These are phyloP conservation scores for Calonectria pteridis DNA, from an alignment of 2,329 filamentous ascomycete genomes.

Conservation along the genomic window DNA sequence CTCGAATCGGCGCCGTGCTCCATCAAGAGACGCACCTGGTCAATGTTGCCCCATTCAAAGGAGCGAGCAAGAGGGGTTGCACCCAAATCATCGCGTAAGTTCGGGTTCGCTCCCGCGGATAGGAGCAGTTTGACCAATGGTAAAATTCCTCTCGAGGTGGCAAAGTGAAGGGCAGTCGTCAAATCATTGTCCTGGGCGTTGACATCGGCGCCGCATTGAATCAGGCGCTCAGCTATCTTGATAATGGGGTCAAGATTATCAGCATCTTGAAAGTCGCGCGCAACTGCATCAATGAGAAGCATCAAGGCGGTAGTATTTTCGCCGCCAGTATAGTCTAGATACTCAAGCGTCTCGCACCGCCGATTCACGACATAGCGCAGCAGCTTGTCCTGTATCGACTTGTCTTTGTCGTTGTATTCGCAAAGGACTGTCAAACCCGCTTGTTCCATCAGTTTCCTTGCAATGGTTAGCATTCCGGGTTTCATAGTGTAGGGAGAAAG, in stretches of 20 bases:
- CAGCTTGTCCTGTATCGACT: conserved; percentile 12
- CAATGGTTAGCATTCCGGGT: conserved; percentile 15
- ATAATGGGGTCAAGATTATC: background rate
- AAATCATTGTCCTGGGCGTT: conserved; percentile 28
- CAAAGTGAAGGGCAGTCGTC: conserved; percentile 32
- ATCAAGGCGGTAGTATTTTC: conserved; percentile 29
- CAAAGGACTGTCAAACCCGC: conserved; percentile 13
- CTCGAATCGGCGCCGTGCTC: conserved; percentile 27
- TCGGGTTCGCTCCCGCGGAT: conserved; percentile 34
- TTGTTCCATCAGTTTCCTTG: conserved; percentile 34
- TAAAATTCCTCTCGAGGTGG: background rate
- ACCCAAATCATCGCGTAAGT: conserved; percentile 24
- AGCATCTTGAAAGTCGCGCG: background rate
- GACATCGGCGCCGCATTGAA: conserved; percentile 31
- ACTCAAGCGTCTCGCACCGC: conserved; percentile 4
- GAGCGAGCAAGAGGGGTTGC: conserved; percentile 25
- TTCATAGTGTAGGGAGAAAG: background rate
- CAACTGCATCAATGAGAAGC: conserved; percentile 15
- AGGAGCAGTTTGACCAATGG: conserved; percentile 26
- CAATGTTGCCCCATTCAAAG: background rate
- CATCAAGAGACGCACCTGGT: conserved; percentile 22
- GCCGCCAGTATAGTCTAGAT: background rate
- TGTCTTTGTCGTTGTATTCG: background rate
- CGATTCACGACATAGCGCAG: conserved; percentile 33
- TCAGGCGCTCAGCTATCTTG: conserved; percentile 26